Conservation (phyloP, 768 basidiomycete genomes). For the Aureoboletus auriporus region DNA sequence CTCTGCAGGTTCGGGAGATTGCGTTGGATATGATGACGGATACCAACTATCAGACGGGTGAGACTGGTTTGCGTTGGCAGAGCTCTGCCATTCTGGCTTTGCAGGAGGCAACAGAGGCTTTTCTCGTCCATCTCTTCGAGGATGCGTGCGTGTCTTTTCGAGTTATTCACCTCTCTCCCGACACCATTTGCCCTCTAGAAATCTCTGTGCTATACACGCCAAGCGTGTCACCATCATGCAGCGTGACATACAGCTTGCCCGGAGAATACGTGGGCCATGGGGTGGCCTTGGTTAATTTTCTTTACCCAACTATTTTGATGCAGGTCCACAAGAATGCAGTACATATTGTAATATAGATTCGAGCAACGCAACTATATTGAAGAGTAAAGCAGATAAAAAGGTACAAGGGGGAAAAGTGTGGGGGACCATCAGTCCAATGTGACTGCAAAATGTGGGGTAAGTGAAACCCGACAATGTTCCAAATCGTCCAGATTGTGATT, state of each 20-base stretch:
- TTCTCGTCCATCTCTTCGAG: conserved; percentile 93
- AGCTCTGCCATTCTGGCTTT: conserved; percentile 89
- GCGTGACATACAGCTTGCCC: conserved; percentile 92
- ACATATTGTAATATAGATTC: conserved; percentile 25
- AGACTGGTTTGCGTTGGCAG: conserved; percentile 83
- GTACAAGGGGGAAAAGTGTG: conserved; percentile 8
- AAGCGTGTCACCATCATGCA: conserved; percentile 99
- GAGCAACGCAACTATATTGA: conserved; percentile 10
- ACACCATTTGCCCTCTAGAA: conserved; percentile 45
- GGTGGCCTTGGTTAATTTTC: conserved; percentile 55
- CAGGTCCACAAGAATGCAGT: conserved; percentile 17
- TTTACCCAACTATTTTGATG: not conserved
- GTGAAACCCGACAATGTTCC: conserved; percentile 10
- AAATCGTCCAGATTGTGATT: conserved; percentile 16
- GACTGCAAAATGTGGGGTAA: conserved; percentile 12
- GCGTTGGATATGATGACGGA: conserved; percentile 87
- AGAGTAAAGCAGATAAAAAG: conserved; percentile 6
- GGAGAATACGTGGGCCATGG: conserved; percentile 91
- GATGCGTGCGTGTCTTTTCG: conserved; percentile 75
- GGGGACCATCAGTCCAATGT: conserved; percentile 14
- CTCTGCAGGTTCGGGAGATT: conserved; percentile 85
- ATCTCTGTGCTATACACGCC: conserved; percentile 95
- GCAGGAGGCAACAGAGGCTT: conserved; percentile 96
- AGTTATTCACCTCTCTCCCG: not conserved
- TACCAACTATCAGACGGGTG: conserved; percentile 53